Base-by-base conservation (phyloP, 1,284 basidiomycete genomes). In the Papiliotrema flavescens region DNA sequence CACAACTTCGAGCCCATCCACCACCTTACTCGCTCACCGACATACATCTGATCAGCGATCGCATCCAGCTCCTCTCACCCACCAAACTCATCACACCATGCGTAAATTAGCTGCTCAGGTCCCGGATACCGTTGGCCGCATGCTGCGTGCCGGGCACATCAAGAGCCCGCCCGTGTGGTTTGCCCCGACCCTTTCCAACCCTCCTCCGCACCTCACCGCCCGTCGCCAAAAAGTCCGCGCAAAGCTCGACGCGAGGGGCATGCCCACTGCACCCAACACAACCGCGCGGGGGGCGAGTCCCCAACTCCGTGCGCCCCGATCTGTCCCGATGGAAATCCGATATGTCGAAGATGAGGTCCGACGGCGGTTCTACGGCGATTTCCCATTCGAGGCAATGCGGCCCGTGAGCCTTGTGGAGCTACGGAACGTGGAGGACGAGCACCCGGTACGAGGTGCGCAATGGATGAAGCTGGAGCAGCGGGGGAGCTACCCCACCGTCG, bases 381-480 rank as follows among this genome's bases (percentile, higher is more conserved):
- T 97, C 71, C 93, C 95, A 2, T 98, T 97, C 73, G 94, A 98
- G 77, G 87, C 90, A 1, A 88, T 94, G 74, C 82, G 93, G 40
- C 86, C 91, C 2, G 80, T 82, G 15, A 86, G 83, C 13, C 76
- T 98, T 48, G 84, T 89, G 0, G 95, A 98, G 78, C 69, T 71
- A 34, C 65, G 65, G 54, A 70, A 68, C 23, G 66, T 79, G 36
- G 80, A 80, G 42, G 81, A 77, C 35, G 74, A 76, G 15, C 77
- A 82, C 48, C 83, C 86, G 62, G 71, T 89, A 6, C 74, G 71
- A 28, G 90, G 87, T 0, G 65, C 69, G 49, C 73, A 78, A 17
- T 96, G 93, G 91, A 86, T 80, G 48, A 78, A 85, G 59, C 76
- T 96, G 55, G 78, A 84, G 56, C 91, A 97, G 75, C 80, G 88